Base-by-base conservation (phyloP, 1,284 basidiomycete genomes). In the Trichosporon coremiiforme region DNA sequence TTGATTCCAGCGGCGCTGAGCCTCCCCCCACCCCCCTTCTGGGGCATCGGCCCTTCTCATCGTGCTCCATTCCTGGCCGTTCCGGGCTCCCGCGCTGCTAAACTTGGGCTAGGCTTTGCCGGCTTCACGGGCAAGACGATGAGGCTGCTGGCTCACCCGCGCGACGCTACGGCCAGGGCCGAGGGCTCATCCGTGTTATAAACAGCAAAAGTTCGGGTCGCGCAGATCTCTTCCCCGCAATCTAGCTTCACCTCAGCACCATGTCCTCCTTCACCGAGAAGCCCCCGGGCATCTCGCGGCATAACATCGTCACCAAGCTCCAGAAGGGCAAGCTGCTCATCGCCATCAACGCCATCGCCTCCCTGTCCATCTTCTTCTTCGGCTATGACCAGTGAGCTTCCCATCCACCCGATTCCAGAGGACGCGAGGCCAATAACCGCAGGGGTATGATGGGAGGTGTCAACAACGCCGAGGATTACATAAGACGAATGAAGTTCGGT, bases 351-450 rank as follows among this genome's bases (percentile, higher is more conserved):
- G 67, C 69, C 50, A 60, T 75, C 10, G 75, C 75, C 4, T 74
- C 68, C 20, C 69, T 77, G 4, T 60, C 65, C 15, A 77, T 77
- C 70, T 74, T 75, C 69, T 77, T 77, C 71, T 77, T 77, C 63
- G 76, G 76, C 20, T 77, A 77, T 57, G 76, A 64, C 33, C 36
- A 70, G 55, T 33, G 7, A 25, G 45, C 29, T 15, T 45, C 41
- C 5, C 17, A 3, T 45, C 41, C 17, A n/a, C 17, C 12, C 41
- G 5, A 12, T 8, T 17, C n/a, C 65, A 68, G 67, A 64, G 66
- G 69, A n/a, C 68, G 71, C 20, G 33, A 17, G 25, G 38, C 66
- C 31, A 29, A 33, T 5, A 9, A n/a, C 3, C 25, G 57, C 17
- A 65, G 60, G 63, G 67, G 64, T 17, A 65, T 66, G 73, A 76